These are phyloP conservation scores for Backusella macrospora DNA, from an alignment of 192 early-diverging fungal species.

Conservation along the genomic window DNA sequence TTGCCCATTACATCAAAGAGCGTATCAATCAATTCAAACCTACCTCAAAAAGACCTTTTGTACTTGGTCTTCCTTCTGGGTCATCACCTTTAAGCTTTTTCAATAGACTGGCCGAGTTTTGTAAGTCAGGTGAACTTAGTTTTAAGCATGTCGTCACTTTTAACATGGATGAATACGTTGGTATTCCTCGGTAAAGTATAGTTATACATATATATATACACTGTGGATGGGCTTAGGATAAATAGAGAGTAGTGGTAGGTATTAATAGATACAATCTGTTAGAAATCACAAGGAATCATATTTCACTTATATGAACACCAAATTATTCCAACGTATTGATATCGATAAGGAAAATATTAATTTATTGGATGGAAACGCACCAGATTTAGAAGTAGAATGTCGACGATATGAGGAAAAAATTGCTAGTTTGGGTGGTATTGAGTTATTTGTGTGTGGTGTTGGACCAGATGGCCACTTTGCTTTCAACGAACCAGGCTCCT, in stretches of 20 bases:
- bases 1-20: constrained; percentile 79
- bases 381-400: constrained; percentile 78
- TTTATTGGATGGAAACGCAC: constrained; percentile 81
- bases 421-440: constrained; percentile 77
- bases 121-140: constrained; percentile 67
- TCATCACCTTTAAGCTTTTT: constrained; percentile 81
- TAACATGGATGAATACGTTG: constrained; percentile 91
- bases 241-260: neutral
- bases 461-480: constrained; percentile 91
- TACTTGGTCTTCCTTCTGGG: constrained; percentile 84
- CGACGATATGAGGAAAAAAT: constrained; percentile 79
- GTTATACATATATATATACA: constrained; percentile 37
- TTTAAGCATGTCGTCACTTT: constrained; percentile 85
- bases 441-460: constrained; percentile 83
- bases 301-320: constrained; percentile 86
- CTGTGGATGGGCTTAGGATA: constrained; percentile 78
- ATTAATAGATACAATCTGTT: neutral
- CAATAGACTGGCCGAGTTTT: constrained; percentile 72
- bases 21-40: constrained; percentile 80
- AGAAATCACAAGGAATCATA: constrained; percentile 62
- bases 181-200: constrained; percentile 58
- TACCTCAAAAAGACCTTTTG: constrained; percentile 74
- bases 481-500: constrained; percentile 82
- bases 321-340: constrained; percentile 73
- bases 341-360: constrained; percentile 73